Evolutionary conservation across 108 stramenopile species (phyloP).

Genomic region (Halocafeteria seosinensis): DNA sequence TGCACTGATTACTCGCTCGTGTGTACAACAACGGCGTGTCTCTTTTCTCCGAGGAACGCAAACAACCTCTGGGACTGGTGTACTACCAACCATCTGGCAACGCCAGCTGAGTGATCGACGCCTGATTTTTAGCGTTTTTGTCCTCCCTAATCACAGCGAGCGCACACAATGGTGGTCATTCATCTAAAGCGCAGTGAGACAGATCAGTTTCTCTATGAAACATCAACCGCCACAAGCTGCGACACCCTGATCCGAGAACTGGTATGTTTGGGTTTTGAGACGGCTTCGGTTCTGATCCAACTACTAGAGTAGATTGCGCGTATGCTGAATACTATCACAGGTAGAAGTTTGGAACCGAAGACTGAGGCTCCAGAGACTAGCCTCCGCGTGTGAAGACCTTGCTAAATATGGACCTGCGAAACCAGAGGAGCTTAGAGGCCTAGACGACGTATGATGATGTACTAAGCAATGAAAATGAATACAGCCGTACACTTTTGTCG

Average conservation of each 20-base stretch:
- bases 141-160: too few relatives aligned
- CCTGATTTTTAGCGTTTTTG: too few relatives aligned
- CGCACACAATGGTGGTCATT: constrained; percentile 58
- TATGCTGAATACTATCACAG: not conserved
- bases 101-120: too few relatives aligned
- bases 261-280: constrained; percentile 10
- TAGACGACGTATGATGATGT: constrained; percentile 28
- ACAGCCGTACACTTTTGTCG: not conserved
- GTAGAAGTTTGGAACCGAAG: constrained; percentile 44
- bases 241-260: constrained; percentile 53
- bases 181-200: constrained; percentile 33
- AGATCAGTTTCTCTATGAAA: constrained; percentile 57
- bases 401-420: constrained; percentile 47
- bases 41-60: too few relatives aligned
- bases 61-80: too few relatives aligned
- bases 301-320: not conserved
- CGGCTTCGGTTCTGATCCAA: not conserved
- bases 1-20: too few relatives aligned
- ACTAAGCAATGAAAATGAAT: not conserved
- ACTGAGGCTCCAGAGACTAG: constrained; percentile 28
- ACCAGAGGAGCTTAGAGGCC: constrained; percentile 27
- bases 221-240: constrained; percentile 33
- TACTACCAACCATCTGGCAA: too few relatives aligned
- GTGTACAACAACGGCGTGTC: too few relatives aligned
- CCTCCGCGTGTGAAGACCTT: constrained; percentile 39